phyloP scores from a whole-genome alignment of 2,329 filamentous ascomycete species.

The Verticillium albo-atrum region DNA sequence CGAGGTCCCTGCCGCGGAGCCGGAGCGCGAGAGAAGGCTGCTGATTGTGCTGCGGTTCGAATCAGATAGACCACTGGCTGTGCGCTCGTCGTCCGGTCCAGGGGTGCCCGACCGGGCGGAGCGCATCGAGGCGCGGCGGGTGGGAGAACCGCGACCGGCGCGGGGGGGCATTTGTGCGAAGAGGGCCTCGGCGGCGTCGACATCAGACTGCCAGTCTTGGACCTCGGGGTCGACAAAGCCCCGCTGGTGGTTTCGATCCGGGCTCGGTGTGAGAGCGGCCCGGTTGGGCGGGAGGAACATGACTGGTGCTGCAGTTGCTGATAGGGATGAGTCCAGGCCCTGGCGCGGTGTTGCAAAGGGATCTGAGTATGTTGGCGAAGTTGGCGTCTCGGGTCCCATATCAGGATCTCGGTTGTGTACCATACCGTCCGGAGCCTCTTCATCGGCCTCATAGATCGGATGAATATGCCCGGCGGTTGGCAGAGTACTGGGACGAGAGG shows the following conservation, averaged over 20 bases:
- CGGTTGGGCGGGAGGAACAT: constrained; percentile 26
- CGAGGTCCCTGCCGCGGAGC: constrained; percentile 19
- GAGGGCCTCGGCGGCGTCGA: constrained; percentile 50
- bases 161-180: constrained; percentile 38
- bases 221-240: constrained; percentile 44
- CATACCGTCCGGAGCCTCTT: constrained; percentile 35
- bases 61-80: constrained; percentile 54
- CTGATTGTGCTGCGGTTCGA: constrained; percentile 42
- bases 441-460: constrained; percentile 56
- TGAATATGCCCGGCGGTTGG: constrained; percentile 40
- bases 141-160: constrained; percentile 29
- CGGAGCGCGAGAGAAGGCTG: constrained; percentile 25
- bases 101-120: constrained; percentile 18
- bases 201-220: constrained; percentile 52
- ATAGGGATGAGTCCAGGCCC: not conserved
- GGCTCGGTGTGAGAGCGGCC: constrained; percentile 32
- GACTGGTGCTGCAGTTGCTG: constrained; percentile 9
- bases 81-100: constrained; percentile 41
- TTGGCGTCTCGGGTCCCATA: constrained; percentile 24
- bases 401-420: constrained; percentile 15
- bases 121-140: constrained; percentile 29
- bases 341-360: constrained; percentile 44
- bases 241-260: constrained; percentile 26
- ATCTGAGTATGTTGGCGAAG: constrained; percentile 35
- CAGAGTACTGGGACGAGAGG: constrained; percentile 1